Evolutionary conservation across 78 protist genomes (phyloP).

Genomic region (Dictyostelium purpureum): DNA sequence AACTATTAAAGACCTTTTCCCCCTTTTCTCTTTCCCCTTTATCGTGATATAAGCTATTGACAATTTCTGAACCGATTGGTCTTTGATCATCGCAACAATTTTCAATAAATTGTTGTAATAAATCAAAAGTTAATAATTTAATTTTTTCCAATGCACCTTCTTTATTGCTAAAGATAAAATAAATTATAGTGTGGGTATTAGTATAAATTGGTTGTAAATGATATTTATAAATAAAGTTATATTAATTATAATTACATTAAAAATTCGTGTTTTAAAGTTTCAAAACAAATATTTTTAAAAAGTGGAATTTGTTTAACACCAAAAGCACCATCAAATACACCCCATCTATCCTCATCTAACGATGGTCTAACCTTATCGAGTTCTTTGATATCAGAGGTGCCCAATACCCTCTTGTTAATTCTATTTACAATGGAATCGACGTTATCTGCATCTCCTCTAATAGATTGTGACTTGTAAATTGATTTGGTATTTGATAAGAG

Average conservation of each 20-base stretch:
- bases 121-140: background rate
- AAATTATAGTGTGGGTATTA: too few species aligned
- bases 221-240: too few species aligned
- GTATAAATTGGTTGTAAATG: too few species aligned
- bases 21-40: background rate
- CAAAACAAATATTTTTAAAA: background rate
- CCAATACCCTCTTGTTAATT: too few species aligned
- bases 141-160: background rate
- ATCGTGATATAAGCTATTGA: background rate
- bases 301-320: slow-evolving; percentile 9
- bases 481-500: too few species aligned
- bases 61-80: background rate
- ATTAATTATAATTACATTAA: background rate
- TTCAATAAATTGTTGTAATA: background rate
- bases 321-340: background rate
- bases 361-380: too few species aligned
- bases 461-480: too few species aligned
- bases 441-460: too few species aligned
- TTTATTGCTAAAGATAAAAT: background rate
- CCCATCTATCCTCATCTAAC: too few species aligned
- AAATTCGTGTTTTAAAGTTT: background rate
- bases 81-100: background rate
- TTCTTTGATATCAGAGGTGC: too few species aligned
- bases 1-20: too few species aligned
- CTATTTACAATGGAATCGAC: too few species aligned